Conservation (phyloP, 228 moss, liverwort and hornwort species). For the Sphagnum fallax region DNA sequence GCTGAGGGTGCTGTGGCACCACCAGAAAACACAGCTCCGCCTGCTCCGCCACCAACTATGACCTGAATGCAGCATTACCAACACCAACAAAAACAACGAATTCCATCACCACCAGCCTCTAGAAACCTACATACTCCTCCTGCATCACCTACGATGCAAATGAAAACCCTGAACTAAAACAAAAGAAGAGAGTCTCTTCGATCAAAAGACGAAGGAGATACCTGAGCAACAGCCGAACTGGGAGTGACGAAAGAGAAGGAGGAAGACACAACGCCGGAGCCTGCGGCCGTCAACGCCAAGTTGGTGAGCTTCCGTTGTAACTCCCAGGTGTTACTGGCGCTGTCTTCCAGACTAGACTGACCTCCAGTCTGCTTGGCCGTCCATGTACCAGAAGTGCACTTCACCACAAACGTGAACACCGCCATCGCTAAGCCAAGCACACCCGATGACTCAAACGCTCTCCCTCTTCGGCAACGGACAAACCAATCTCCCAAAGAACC, state of each 20-base stretch:
- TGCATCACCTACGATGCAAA: no score
- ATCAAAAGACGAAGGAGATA: conserved; percentile 2
- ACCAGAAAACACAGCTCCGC: conserved; percentile 11
- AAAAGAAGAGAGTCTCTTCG: no score
- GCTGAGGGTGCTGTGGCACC: conserved; percentile 32
- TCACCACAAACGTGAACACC: conserved; percentile 83
- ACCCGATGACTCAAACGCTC: no score
- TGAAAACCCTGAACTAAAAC: no score
- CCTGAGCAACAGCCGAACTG: conserved; percentile 78
- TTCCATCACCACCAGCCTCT: no score
- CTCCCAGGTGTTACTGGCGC: conserved; percentile 65
- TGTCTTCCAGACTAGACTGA: conserved; percentile 64
- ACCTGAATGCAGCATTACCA: conserved; percentile 21
- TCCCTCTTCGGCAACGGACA: no score
- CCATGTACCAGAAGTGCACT: conserved; percentile 61
- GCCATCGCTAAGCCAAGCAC: conserved; percentile 39
- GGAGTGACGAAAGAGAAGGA: conserved; percentile 76
- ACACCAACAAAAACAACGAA: no score
- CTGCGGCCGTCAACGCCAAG: conserved; percentile 65
- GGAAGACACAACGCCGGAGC: conserved; percentile 74
- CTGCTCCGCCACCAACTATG: conserved; percentile 61
- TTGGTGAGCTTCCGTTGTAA: conserved; percentile 79
- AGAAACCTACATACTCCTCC: no score
- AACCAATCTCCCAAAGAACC: no score
- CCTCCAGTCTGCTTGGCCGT: conserved; percentile 83